Evolutionary conservation across 306 rosid species (phyloP), one percentile per base, ranked within the genome.

Genomic region (Oemleria cerasiformis): DNA sequence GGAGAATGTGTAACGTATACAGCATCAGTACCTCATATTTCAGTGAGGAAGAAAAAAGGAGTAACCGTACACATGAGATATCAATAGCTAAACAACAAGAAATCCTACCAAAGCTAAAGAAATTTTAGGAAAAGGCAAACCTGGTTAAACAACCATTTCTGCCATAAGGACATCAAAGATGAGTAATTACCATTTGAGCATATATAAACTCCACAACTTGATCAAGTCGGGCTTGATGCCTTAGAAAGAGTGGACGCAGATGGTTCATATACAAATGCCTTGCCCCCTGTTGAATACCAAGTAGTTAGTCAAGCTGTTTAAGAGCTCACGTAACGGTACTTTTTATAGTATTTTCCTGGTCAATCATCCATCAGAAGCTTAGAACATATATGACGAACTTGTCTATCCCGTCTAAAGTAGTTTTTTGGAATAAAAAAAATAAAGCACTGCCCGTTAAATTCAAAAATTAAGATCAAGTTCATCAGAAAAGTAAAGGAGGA

Each of bases 191-290:
- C 79, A 67, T 68, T 77, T 77, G 80, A 30, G 83, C 68, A 50
- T 84, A 81, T 17, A 77, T 15, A 51, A 67, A 68, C 38, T 79
- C 83, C 43, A 77, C 62, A 60, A 69, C 54, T 58, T 65, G 82
- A 81, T 86, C 88, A 69, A 86, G 57, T 75, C 75, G 80, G 38
- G 69, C 88, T 72, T 84, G 88, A 79, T 81, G 91, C 80, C 71
- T 84, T 70, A 62, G 72, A 20, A 86, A 72, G 69, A 86, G 79
- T 8, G 91, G 91, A 59, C 88, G 83, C 81, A 86, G 36, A 73
- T 77, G 80, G 72, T 45, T 82, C 69, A 44, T 75, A 72, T 84
- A 86, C 75, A 84, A 58, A 68, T 77, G 76, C 25, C 13, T 75
- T 23, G 88, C 88, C 51, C 91, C 91, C 88, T 86, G 82, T 68